A percentile compares a stretch with the other conserved stretches of the same genome.
These are phyloP conservation scores for Pulveroboletus sp. DNA, from an alignment of 768 basidiomycete genomes.

Conservation along the genomic window DNA sequence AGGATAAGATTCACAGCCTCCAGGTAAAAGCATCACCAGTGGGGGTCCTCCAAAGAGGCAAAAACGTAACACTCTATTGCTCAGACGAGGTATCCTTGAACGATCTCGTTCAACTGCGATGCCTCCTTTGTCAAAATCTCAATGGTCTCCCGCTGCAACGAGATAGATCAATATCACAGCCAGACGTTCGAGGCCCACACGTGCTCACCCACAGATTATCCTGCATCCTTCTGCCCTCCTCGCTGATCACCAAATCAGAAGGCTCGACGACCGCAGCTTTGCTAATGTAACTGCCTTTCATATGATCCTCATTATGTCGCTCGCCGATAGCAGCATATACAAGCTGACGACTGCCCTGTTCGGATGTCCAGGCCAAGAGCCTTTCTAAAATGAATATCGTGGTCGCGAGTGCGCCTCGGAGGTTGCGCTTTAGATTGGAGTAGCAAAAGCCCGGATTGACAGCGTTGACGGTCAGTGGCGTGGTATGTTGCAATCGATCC, in stretches of 20 bases:
- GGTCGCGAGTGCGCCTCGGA: background rate
- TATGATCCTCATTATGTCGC: constrained; percentile 14
- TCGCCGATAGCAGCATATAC: constrained; percentile 28
- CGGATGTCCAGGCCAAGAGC: constrained; percentile 16
- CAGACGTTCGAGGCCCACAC: background rate
- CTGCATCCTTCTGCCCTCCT: constrained; percentile 27
- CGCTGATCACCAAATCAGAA: constrained; percentile 31
- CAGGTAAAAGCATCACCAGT: no score
- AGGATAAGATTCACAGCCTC: no score
- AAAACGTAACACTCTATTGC: no score
- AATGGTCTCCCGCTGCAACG: constrained; percentile 17
- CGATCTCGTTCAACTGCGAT: constrained; percentile 12
- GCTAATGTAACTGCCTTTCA: constrained; percentile 23
- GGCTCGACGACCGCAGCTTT: constrained; percentile 17
- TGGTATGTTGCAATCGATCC: constrained; percentile 12
- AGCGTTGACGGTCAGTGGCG: constrained; percentile 23
- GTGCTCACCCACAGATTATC: constrained; percentile 33
- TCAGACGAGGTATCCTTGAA: constrained; percentile 9
- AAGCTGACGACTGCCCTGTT: constrained; percentile 35
- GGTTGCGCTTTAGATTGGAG: constrained; percentile 19
- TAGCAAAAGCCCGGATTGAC: constrained; percentile 31
- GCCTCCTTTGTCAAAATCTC: constrained; percentile 14
- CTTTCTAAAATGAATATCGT: constrained; percentile 3
- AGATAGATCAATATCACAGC: background rate
- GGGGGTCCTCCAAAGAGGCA: no score